These are phyloP conservation scores for Trifolium pratense DNA, from an alignment of 306 rosid genomes.

Conservation along the genomic window DNA sequence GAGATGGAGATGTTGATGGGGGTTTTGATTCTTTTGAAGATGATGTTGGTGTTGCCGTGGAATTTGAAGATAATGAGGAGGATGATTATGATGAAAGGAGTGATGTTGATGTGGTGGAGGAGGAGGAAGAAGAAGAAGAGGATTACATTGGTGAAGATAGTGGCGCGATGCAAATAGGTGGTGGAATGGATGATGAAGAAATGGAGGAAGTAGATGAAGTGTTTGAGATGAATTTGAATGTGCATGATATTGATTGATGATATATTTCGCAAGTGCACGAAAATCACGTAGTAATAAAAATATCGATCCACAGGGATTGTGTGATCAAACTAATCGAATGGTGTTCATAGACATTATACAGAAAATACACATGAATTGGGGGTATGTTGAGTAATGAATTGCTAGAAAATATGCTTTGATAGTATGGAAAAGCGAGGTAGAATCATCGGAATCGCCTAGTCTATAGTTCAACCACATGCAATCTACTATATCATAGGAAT, in stretches of 20 bases:
- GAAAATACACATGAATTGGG: too few relatives aligned
- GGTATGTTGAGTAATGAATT: too few relatives aligned
- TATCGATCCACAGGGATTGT: too few relatives aligned
- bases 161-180: conserved; percentile 88
- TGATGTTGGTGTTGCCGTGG: conserved; percentile 90
- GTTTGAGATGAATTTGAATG: conserved; percentile 80
- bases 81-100: conserved; percentile 86
- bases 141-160: conserved; percentile 70
- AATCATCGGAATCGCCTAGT: too few relatives aligned
- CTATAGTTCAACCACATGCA: too few relatives aligned
- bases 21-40: conserved; percentile 59
- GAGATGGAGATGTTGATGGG: conserved; percentile 64
- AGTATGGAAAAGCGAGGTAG: too few relatives aligned
- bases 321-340: too few relatives aligned
- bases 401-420: too few relatives aligned
- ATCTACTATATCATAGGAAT: too few relatives aligned
- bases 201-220: conserved; percentile 71
- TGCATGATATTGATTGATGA: conserved; percentile 85
- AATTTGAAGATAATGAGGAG: conserved; percentile 81
- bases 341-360: too few relatives aligned
- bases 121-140: conserved; percentile 83
- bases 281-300: too few relatives aligned
- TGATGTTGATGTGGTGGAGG: conserved; percentile 88
- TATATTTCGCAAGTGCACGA: too few relatives aligned
- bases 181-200: conserved; percentile 79